Conservation (phyloP, 1,284 basidiomycete species). For the Dichomitus squalens region DNA sequence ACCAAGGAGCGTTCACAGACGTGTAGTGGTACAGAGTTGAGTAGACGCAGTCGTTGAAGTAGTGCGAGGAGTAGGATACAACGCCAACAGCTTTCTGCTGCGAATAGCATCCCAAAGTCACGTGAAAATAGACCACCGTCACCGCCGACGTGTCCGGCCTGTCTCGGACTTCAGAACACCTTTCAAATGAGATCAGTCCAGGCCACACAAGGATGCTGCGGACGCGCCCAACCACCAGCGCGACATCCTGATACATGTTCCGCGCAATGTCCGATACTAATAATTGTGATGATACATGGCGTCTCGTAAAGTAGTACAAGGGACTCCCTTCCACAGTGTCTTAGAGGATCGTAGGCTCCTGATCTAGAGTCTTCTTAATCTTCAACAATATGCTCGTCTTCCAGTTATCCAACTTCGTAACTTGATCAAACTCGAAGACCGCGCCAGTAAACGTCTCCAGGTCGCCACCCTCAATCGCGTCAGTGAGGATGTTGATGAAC, state of each 20-base stretch:
- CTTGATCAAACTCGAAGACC: conserved; percentile 84
- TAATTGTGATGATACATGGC: conserved; percentile 3
- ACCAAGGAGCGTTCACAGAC: not conserved
- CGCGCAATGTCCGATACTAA: not conserved
- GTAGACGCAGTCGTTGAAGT: not conserved
- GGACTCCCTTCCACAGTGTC: not conserved
- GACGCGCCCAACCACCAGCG: not conserved
- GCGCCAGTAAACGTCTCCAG: conserved; percentile 77
- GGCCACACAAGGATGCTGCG: not conserved
- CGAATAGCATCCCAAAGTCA: conserved; percentile 2
- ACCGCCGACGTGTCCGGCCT: conserved; percentile 4
- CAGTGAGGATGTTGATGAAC: conserved; percentile 77
- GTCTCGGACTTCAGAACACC: not conserved
- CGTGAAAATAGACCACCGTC: conserved; percentile 3
- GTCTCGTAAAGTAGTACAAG: conserved; percentile 9
- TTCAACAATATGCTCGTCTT: conserved; percentile 88
- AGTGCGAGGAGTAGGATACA: not conserved
- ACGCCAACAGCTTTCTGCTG: not conserved
- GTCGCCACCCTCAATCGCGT: conserved; percentile 82
- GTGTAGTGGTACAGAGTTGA: not conserved
- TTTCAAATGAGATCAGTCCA: not conserved
- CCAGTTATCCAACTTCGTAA: conserved; percentile 93
- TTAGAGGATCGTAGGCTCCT: conserved; percentile 42
- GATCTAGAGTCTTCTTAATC: conserved; percentile 82
- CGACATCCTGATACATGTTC: not conserved